phyloP scores from a whole-genome alignment of 495 filamentous ascomycete species.

The Xylaria palmicola region DNA sequence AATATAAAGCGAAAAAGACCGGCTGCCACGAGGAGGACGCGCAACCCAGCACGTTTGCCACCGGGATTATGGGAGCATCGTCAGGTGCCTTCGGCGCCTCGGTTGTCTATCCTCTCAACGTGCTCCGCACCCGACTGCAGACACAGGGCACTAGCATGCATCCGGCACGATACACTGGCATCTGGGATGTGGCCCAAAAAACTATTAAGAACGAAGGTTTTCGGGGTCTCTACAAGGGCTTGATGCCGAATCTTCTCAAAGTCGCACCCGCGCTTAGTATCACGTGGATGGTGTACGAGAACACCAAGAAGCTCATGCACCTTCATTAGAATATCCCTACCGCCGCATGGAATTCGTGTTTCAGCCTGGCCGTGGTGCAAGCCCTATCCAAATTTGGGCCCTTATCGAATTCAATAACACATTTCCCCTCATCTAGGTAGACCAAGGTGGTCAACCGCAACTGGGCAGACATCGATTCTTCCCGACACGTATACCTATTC shows the following conservation, averaged over 20 bases:
- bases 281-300: constrained; percentile 97
- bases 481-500: constrained; percentile 1
- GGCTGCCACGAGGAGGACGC: constrained; percentile 81
- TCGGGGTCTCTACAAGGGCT: constrained; percentile 86
- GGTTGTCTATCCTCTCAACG: constrained; percentile 91
- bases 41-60: constrained; percentile 69
- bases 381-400: not conserved
- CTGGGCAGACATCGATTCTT: not conserved
- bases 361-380: not conserved
- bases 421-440: not conserved
- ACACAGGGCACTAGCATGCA: constrained; percentile 92
- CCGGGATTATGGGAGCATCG: constrained; percentile 80
- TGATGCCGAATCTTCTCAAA: constrained; percentile 95
- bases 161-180: constrained; percentile 84
- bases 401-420: not conserved
- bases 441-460: not conserved
- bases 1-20: constrained; percentile 65
- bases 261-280: constrained; percentile 96
- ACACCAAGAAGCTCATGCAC: constrained; percentile 76
- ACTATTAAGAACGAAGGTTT: constrained; percentile 82
- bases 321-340: constrained; percentile 50
- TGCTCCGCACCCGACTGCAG: constrained; percentile 90
- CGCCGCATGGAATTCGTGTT: no score
- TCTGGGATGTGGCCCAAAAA: constrained; percentile 78
- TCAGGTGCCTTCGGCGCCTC: constrained; percentile 93